Conservation (phyloP, 306 rosid species). For the Notholithocarpus densiflorus region DNA sequence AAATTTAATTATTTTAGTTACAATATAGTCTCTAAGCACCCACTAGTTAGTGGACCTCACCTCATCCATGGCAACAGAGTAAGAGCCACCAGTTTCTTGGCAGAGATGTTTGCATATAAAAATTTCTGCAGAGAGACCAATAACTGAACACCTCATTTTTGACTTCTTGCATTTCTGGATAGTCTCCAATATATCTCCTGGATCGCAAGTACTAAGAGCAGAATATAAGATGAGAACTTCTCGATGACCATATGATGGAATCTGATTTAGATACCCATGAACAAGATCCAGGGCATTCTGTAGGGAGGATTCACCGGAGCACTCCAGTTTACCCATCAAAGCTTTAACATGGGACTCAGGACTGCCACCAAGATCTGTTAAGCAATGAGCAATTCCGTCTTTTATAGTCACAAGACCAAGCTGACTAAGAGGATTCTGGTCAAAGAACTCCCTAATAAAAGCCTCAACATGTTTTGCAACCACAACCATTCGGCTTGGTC, state of each 20-base stretch:
- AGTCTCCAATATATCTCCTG: slow-evolving; percentile 93
- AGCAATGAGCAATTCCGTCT: slow-evolving; percentile 76
- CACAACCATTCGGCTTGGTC: slow-evolving; percentile 87
- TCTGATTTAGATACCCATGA: slow-evolving; percentile 68
- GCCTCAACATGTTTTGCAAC: slow-evolving; percentile 76
- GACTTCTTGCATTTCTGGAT: slow-evolving; percentile 81
- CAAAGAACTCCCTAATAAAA: slow-evolving; percentile 83
- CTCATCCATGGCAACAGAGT: slow-evolving; percentile 84
- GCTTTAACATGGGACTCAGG: slow-evolving; percentile 90
- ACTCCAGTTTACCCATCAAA: slow-evolving; percentile 87
- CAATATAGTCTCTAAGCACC: slow-evolving; percentile 1
- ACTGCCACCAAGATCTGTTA: slow-evolving; percentile 95
- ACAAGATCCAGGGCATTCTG: slow-evolving; percentile 94
- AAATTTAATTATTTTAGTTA: not conserved
- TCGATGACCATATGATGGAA: slow-evolving; percentile 90
- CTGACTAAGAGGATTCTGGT: slow-evolving; percentile 96
- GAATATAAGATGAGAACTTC: slow-evolving; percentile 87
- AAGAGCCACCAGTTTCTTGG: slow-evolving; percentile 92
- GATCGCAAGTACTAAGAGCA: slow-evolving; percentile 95
- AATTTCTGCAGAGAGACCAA: slow-evolving; percentile 94
- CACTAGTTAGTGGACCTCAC: slow-evolving; percentile 40
- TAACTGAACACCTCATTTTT: slow-evolving; percentile 93
- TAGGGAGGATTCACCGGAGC: slow-evolving; percentile 92
- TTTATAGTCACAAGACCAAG: slow-evolving; percentile 76
- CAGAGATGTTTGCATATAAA: slow-evolving; percentile 87